These are phyloP conservation scores for Colletotrichum falcatum DNA, from an alignment of 2,329 filamentous ascomycete species.

Conservation along the genomic window DNA sequence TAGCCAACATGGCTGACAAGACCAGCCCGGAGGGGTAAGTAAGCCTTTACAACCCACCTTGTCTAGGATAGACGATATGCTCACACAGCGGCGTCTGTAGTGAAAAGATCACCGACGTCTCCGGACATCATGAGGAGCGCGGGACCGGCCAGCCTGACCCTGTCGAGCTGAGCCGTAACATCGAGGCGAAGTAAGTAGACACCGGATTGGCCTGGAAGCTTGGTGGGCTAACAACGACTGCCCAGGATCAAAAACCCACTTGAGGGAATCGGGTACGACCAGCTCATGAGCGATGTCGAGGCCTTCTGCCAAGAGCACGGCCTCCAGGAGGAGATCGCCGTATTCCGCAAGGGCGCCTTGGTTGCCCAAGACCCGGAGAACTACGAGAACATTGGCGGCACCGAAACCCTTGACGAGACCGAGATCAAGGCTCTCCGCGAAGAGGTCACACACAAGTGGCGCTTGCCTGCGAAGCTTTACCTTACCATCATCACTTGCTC, in stretches of 20 bases:
- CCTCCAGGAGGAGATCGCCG: constrained; percentile 66
- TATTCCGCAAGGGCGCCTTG: constrained; percentile 77
- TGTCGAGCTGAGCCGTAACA: constrained; percentile 52
- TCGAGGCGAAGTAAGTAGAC: constrained; percentile 57
- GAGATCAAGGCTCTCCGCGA: constrained; percentile 71
- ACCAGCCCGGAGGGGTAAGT: constrained; percentile 22
- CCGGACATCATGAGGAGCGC: constrained; percentile 46
- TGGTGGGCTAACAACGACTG: not conserved
- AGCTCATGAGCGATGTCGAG: constrained; percentile 69
- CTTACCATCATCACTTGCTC: constrained; percentile 77
- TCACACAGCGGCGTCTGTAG: not conserved
- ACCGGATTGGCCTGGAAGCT: not conserved
- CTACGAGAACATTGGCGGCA: constrained; percentile 69
- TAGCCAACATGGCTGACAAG: constrained; percentile 37
- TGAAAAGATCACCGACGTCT: constrained; percentile 47
- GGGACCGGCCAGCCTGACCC: constrained; percentile 35
- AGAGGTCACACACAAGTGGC: constrained; percentile 77
- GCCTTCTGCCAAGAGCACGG: constrained; percentile 71
- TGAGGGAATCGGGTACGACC: constrained; percentile 60
- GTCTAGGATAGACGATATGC: not conserved
- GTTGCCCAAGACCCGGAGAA: constrained; percentile 76
- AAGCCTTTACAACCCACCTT: not conserved
- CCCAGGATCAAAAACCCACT: constrained; percentile 60
- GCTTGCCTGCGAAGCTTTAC: constrained; percentile 71
- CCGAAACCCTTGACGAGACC: constrained; percentile 67